A percentile compares a stretch with the other conserved stretches of the same genome.
Conservation (phyloP, 352 stramenopile genomes). For the Phytophthora cajani region DNA sequence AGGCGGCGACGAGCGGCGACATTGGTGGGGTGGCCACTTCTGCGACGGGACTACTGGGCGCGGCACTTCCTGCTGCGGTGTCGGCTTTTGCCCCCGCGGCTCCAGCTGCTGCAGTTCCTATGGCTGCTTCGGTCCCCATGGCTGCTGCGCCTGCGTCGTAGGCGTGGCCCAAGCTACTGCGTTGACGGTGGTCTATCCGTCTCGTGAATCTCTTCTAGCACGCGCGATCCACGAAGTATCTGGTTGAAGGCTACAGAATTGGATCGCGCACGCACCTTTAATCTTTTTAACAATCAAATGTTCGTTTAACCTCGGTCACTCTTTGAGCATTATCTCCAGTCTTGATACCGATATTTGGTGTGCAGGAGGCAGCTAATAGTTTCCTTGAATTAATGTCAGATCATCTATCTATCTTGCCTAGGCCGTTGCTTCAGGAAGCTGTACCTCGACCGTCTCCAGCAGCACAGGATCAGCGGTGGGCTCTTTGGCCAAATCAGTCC, state of each 20-base stretch:
- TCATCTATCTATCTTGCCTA: slow-evolving; percentile 1
- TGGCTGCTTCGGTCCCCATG: background rate
- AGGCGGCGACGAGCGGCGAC: background rate
- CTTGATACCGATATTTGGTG: too few relatives aligned
- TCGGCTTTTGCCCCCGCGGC: background rate
- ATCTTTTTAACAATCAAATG: background rate
- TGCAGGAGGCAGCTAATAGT: too few relatives aligned
- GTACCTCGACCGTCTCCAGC: slow-evolving; percentile 18
- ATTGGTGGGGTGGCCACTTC: background rate
- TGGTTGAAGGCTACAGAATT: background rate
- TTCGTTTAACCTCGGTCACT: background rate
- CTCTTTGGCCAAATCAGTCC: slow-evolving; percentile 30
- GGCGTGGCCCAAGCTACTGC: background rate
- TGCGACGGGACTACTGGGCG: slow-evolving; percentile 2
- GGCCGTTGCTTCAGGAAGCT: slow-evolving; percentile 15
- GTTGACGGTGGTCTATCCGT: background rate
- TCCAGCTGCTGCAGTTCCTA: background rate
- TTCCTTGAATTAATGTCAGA: too few relatives aligned
- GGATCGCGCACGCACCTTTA: too few relatives aligned
- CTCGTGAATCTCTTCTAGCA: background rate
- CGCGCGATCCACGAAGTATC: background rate
- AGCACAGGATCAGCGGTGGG: background rate
- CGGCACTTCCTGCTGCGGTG: background rate
- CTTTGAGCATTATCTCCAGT: background rate
- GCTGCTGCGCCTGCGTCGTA: slow-evolving; percentile 13